Evolutionary conservation across 2,329 filamentous ascomycete species (phyloP).

Genomic region (Cladosporium cucumerinum): DNA sequence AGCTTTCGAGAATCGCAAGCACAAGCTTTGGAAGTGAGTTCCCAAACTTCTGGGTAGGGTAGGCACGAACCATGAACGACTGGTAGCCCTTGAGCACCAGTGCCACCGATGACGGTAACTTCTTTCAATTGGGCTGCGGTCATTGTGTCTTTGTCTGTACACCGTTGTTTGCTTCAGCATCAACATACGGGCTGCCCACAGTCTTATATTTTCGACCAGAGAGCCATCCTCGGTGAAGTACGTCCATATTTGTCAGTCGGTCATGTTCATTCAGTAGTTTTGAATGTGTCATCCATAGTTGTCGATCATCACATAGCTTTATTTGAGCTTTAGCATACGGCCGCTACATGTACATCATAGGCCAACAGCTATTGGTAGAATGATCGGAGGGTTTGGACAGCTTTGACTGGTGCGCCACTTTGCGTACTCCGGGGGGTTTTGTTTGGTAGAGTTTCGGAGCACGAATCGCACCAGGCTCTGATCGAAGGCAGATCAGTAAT

Average conservation of each 20-base stretch:
- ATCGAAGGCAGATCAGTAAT: background rate
- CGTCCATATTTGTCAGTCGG: background rate
- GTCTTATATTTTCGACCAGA: background rate
- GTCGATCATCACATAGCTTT: background rate
- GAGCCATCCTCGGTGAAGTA: background rate
- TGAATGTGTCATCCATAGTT: too few species aligned
- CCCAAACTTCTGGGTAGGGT: background rate
- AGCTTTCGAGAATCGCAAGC: background rate
- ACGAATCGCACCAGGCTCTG: background rate
- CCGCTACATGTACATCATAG: background rate
- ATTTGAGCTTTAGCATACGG: background rate
- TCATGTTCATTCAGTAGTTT: background rate
- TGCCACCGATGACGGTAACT: background rate
- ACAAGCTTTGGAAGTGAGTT: background rate
- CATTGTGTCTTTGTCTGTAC: background rate
- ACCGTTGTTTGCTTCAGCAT: background rate
- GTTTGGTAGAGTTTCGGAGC: background rate
- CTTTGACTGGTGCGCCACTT: background rate
- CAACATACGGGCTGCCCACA: background rate
- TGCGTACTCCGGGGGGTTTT: background rate
- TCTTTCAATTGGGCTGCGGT: background rate
- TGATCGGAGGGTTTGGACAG: background rate
- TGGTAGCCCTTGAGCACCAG: background rate
- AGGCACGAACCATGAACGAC: background rate
- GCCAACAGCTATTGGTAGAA: background rate